Evolutionary conservation across 2,329 filamentous ascomycete genomes (phyloP), one percentile per base, ranked within the genome.

Genomic region (Blumeria graminis): DNA sequence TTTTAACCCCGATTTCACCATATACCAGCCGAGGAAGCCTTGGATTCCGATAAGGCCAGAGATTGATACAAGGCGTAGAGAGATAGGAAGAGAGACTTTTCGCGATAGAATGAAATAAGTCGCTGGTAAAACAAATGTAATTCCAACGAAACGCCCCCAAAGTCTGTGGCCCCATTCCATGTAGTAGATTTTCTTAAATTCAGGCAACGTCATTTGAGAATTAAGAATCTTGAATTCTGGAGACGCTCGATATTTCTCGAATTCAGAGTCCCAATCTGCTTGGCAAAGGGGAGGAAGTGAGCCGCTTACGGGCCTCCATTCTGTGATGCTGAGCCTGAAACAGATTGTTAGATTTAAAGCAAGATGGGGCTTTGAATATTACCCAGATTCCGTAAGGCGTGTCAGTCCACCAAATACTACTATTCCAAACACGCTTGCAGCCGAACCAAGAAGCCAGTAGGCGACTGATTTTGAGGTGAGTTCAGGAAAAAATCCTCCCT

Each of bases 151-250:
- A 61, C 92, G 82, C 50, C 92, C 92, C 89, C 92, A 96, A 56
- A 95, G 76, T 34, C 92, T 80, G 69, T 98, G 92, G 46, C 82
- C 81, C 92, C 92, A 98, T 74, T 98, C 92, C 92, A 96, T 96
- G 69, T 84, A 98, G 76, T 96, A 98, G 62, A 98, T 98, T 68
- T 92, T 84, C 70, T 96, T 95, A 73, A 96, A 98, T 68, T 98
- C 92, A 58, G 81, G 77, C 57, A 98, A 74, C 35, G 78, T 83
- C 92, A 98, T 98, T 68, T 86, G 79, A 35, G 89, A 84, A 71
- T 98, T 98, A 63, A 98, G 76, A 60, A 88, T 77, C 66, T 85
- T 80, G 72, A 90, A 98, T 70, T 98, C 92, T 60, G 92, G 92
- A 18, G 88, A 94, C 46, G 84, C 79, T 61, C 84, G 82, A 74